Conservation (phyloP, 192 early-diverging fungal genomes). For the Gaertneriomyces semiglobifer region DNA sequence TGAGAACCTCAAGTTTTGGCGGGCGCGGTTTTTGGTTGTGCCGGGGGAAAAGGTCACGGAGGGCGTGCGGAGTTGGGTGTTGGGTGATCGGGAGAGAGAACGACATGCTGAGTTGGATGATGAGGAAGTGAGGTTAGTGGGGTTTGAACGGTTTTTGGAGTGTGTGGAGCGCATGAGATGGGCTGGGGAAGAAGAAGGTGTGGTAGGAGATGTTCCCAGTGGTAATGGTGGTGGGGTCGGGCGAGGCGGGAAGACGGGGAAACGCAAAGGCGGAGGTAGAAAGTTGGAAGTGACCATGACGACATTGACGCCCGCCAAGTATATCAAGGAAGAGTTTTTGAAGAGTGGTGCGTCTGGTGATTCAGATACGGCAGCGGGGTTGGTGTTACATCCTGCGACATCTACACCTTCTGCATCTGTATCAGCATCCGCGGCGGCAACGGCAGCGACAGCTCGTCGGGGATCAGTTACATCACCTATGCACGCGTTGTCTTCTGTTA, state of each 20-base stretch:
- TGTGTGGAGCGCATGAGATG: slow-evolving; percentile 65
- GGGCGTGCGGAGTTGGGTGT: slow-evolving; percentile 43
- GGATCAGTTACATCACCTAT: too few relatives aligned
- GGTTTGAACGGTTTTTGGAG: slow-evolving; percentile 85
- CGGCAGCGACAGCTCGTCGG: too few relatives aligned
- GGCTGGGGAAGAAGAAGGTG: slow-evolving; percentile 40
- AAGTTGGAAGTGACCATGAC: slow-evolving; percentile 32
- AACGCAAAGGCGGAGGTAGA: slow-evolving; percentile 1
- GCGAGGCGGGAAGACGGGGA: slow-evolving; percentile 7
- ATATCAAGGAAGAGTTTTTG: slow-evolving; percentile 38
- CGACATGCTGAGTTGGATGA: slow-evolving; percentile 57
- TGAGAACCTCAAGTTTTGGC: slow-evolving; percentile 78
- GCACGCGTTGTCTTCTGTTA: background rate
- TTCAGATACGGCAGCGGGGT: background rate
- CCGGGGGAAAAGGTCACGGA: slow-evolving; percentile 66
- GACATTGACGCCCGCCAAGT: slow-evolving; percentile 32
- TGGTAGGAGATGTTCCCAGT: background rate
- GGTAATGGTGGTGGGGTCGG: background rate
- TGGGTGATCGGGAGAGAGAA: slow-evolving; percentile 37
- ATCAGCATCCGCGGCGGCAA: too few relatives aligned
- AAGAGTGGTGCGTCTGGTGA: background rate
- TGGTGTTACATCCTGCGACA: background rate
- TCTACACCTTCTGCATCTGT: too few relatives aligned
- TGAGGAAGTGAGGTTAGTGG: slow-evolving; percentile 81
- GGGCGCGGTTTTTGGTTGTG: slow-evolving; percentile 85